These are phyloP conservation scores for Clavariopsis aquatica DNA, from an alignment of 495 filamentous ascomycete species.

Conservation along the genomic window DNA sequence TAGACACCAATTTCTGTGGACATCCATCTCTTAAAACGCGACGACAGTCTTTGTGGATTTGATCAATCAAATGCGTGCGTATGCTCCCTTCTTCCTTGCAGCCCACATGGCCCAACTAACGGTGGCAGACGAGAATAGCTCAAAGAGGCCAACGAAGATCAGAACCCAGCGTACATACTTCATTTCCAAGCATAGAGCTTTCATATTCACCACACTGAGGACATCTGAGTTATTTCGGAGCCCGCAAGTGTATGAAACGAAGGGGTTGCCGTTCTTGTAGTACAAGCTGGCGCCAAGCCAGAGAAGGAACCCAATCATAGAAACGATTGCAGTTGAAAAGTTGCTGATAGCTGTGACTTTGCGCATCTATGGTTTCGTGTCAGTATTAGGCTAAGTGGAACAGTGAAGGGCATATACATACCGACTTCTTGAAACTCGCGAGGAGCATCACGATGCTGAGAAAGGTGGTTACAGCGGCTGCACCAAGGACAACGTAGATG, in stretches of 20 bases:
- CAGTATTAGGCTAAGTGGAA: background rate
- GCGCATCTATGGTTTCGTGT: background rate
- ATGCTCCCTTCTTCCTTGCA: constrained; percentile 2
- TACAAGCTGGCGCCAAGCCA: constrained; percentile 1
- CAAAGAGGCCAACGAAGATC: background rate
- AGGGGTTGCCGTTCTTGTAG: background rate
- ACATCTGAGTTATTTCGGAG: background rate
- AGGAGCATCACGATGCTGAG: background rate
- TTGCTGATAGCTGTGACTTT: background rate
- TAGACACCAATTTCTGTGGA: too few relatives aligned
- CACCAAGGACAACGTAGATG: background rate
- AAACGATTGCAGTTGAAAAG: background rate
- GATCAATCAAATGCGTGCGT: background rate
- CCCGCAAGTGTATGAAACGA: constrained; percentile 1
- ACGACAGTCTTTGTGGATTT: too few relatives aligned
- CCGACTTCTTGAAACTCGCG: background rate
- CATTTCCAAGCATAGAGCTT: background rate
- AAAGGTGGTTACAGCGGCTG: background rate
- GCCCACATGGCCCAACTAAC: constrained; percentile 5
- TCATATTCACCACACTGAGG: background rate
- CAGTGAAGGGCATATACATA: background rate
- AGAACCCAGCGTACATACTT: constrained; percentile 5
- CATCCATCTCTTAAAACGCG: too few relatives aligned
- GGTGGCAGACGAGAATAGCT: background rate
- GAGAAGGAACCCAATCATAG: background rate